phyloP scores from a whole-genome alignment of 306 rosid species.

The Fragaria nilgerrensis region DNA sequence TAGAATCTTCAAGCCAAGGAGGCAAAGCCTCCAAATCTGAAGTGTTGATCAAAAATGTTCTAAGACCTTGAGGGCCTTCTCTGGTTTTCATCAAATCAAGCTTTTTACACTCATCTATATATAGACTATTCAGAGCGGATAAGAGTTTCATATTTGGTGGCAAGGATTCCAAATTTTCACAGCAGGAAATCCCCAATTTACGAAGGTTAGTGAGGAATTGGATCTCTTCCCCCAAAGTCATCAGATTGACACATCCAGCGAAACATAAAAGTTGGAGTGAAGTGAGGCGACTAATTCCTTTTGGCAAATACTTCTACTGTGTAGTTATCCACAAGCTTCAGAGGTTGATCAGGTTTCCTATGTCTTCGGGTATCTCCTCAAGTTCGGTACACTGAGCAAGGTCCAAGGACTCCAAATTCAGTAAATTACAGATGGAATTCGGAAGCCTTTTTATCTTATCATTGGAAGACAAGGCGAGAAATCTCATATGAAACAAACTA shows the following conservation, averaged over 20 bases:
- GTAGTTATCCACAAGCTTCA: neutral
- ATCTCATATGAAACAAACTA: conserved; percentile 9
- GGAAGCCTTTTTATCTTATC: neutral
- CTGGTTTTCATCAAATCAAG: neutral
- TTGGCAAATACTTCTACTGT: neutral
- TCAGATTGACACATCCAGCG: no score
- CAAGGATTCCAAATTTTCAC: no score
- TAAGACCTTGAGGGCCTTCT: neutral
- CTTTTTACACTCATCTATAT: neutral
- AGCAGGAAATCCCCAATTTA: no score
- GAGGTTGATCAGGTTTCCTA: conserved; percentile 22
- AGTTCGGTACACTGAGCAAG: neutral
- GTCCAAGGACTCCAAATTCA: neutral
- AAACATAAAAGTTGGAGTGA: no score
- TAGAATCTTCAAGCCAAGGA: neutral
- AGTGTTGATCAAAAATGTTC: neutral
- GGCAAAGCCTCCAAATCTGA: neutral
- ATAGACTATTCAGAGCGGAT: neutral
- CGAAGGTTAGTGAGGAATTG: no score
- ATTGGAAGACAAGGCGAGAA: neutral
- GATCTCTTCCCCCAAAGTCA: no score
- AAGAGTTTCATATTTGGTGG: no score
- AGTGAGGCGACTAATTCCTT: neutral
- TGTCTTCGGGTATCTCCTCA: conserved; percentile 16
- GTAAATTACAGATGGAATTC: conserved; percentile 8